A percentile compares a stretch with the other conserved stretches of the same genome.
Evolutionary conservation across 2,329 filamentous ascomycete genomes (phyloP).

Genomic region (Colletotrichum magnum): DNA sequence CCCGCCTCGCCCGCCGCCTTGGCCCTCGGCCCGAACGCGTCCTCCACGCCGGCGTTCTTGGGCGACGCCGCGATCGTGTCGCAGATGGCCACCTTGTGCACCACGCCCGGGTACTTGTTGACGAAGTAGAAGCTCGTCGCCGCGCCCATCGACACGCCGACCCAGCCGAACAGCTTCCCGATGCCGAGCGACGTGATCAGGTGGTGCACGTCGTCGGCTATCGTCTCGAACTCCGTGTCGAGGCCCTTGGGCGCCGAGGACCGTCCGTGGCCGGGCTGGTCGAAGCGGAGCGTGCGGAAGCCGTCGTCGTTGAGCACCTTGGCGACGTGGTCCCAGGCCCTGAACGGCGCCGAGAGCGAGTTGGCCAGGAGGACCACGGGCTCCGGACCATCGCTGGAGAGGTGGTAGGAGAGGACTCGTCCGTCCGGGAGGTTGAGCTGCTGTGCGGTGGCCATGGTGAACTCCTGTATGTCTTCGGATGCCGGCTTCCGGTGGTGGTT

Average conservation of each 20-base stretch:
- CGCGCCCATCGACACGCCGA: constrained; percentile 63
- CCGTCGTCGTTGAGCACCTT: constrained; percentile 50
- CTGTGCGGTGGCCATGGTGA: constrained; percentile 43
- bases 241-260: constrained; percentile 53
- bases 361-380: constrained; percentile 57
- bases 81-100: constrained; percentile 55
- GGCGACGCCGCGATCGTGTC: constrained; percentile 58
- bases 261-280: constrained; percentile 59
- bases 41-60: constrained; percentile 50
- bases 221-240: constrained; percentile 55
- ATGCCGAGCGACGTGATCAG: constrained; percentile 52
- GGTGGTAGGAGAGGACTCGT: constrained; percentile 47
- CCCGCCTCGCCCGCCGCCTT: constrained; percentile 51
- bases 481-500: constrained; percentile 26
- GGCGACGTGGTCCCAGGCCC: constrained; percentile 57
- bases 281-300: constrained; percentile 58
- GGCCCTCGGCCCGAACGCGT: constrained; percentile 54
- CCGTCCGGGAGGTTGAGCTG: constrained; percentile 46
- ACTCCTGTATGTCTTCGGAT: constrained; percentile 39
- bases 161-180: constrained; percentile 54
- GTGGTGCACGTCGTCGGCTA: constrained; percentile 54
- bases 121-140: constrained; percentile 56
- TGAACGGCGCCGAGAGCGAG: constrained; percentile 53
- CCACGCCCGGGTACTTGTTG: constrained; percentile 53
- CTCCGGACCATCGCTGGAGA: constrained; percentile 45